These are phyloP conservation scores for Penicillium odoratum DNA, from an alignment of 495 filamentous ascomycete species.

Conservation along the genomic window DNA sequence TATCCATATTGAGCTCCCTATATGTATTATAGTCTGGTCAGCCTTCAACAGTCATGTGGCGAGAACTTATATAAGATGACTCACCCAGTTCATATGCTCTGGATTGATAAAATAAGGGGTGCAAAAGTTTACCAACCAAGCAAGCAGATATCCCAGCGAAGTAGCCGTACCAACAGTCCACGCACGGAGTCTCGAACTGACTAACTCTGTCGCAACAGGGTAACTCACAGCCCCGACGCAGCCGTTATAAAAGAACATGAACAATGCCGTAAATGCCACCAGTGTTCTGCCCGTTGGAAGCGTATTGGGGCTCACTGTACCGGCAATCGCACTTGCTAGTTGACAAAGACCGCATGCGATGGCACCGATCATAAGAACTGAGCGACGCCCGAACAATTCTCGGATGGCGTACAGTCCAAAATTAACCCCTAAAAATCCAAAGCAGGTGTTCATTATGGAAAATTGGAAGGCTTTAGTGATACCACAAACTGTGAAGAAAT, in stretches of 20 bases:
- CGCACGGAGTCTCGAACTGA: constrained; percentile 49
- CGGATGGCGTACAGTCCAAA: constrained; percentile 55
- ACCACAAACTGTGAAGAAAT: constrained; percentile 64
- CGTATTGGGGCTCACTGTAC: constrained; percentile 13
- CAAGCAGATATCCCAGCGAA: constrained; percentile 45
- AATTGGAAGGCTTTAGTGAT: constrained; percentile 58
- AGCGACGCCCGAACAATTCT: constrained; percentile 52
- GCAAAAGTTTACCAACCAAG: constrained; percentile 56
- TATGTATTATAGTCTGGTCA: constrained; percentile 22
- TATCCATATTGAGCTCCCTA: constrained; percentile 49
- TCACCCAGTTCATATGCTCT: constrained; percentile 52
- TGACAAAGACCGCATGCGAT: constrained; percentile 53
- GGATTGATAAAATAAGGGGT: constrained; percentile 62
- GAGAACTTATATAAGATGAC: background rate
- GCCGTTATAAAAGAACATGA: constrained; percentile 21
- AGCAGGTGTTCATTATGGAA: constrained; percentile 54
- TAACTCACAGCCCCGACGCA: constrained; percentile 37
- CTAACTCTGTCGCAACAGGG: constrained; percentile 43
- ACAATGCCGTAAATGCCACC: constrained; percentile 17
- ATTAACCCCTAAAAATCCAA: constrained; percentile 56
- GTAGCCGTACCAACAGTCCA: constrained; percentile 53
- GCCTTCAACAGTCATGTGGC: background rate
- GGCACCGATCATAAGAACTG: constrained; percentile 53
- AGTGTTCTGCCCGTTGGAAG: constrained; percentile 18
- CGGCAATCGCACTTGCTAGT: constrained; percentile 47